phyloP scores from a whole-genome alignment of 345 rosid genomes.

The Eucalyptus guilfoylei region DNA sequence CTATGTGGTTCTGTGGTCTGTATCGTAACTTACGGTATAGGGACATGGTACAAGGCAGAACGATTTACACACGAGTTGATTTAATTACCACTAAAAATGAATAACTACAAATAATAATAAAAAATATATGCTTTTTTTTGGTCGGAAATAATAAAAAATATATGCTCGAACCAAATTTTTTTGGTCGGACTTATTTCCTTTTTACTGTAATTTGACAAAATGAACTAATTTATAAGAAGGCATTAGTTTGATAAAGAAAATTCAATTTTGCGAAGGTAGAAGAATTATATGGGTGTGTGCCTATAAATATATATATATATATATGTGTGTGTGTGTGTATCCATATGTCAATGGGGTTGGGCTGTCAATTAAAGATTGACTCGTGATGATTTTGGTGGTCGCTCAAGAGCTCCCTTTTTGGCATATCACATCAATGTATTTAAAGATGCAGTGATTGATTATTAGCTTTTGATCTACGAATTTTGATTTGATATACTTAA shows the following conservation, averaged over 20 bases:
- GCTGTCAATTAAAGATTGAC: background rate
- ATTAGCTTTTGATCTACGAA: too few relatives aligned
- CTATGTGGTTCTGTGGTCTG: background rate
- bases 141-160: background rate
- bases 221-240: background rate
- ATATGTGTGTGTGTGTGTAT: too few relatives aligned
- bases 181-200: accelerated
- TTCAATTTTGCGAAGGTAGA: accelerated
- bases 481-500: accelerated
- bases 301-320: too few relatives aligned
- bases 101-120: background rate
- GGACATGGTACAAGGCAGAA: accelerated
- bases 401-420: accelerated
- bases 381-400: accelerated
- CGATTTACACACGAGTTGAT: background rate
- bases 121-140: background rate
- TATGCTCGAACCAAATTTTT: background rate
- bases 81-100: background rate
- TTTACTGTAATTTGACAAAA: background rate
- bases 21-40: background rate
- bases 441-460: background rate
- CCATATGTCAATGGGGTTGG: background rate
- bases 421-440: background rate
- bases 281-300: accelerated
- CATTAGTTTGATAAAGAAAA: background rate